Conservation (phyloP, 1,284 basidiomycete species). For the Chiua sp. region DNA sequence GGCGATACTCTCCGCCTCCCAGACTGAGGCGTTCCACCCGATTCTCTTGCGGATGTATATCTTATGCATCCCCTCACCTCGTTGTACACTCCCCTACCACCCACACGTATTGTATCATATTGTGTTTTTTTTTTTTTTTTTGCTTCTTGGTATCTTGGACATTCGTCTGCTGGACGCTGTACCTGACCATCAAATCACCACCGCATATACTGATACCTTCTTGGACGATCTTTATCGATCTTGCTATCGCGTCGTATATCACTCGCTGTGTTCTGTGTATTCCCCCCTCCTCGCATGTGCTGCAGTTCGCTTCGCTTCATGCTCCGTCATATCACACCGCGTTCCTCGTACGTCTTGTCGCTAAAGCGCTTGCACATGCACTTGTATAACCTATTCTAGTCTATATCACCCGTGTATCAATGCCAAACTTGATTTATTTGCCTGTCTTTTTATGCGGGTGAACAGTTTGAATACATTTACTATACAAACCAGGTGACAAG, state of each 20-base stretch:
- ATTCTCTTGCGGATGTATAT: too few relatives aligned
- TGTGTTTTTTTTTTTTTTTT: conserved; percentile 14
- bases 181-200: neutral
- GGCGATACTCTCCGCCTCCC: conserved; percentile 59
- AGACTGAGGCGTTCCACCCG: conserved; percentile 15
- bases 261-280: conserved; percentile 14
- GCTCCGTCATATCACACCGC: neutral
- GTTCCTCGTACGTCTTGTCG: conserved; percentile 1
- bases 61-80: too few relatives aligned
- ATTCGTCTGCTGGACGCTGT: conserved; percentile 16
- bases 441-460: neutral
- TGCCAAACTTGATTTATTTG: conserved; percentile 2
- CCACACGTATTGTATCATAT: conserved; percentile 18
- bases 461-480: too few relatives aligned
- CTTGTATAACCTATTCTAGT: conserved; percentile 27
- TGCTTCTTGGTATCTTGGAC: conserved; percentile 37
- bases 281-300: neutral
- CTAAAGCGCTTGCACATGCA: conserved; percentile 5
- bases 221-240: conserved; percentile 21
- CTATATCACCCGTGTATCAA: conserved; percentile 32
- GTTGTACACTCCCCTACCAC: neutral
- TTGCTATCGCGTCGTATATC: conserved; percentile 23
- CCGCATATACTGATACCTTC: conserved; percentile 29
- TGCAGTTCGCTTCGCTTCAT: conserved; percentile 1
- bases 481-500: too few relatives aligned